Base-by-base conservation (phyloP, 768 basidiomycete species). In the Chalciporus pseudorubinellus region DNA sequence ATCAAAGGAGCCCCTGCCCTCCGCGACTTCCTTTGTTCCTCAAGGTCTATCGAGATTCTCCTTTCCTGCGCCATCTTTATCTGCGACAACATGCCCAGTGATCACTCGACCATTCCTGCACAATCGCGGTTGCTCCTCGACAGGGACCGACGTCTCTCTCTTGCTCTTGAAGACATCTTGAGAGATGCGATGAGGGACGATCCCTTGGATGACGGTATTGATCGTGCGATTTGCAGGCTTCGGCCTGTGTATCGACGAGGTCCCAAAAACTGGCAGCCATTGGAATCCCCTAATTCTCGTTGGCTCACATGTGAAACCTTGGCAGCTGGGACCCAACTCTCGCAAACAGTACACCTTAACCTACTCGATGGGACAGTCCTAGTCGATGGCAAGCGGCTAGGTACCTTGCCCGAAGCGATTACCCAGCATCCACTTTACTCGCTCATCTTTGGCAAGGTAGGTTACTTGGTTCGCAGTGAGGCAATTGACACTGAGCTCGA, bases 1-100 rank as follows among this genome's bases (percentile, higher is more conserved):
- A 31, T 31, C 29, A 7, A 11, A 12, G 29, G 13, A 4, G 62
- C 52, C 40, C 11, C 38, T 11, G n/a, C 52, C 29, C 20, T 44
- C 4, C 20, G 19, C 0, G 39, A 20, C 18, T 31, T 66, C 3
- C 49, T 69, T 12, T 12, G 6, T 10, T 49, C 48, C 1, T 39
- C 48, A 2, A 43, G 41, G n/a, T 64, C 67, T n/a, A 18, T 67
- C 2, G 46, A 51, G 2, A 20, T 53, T 10, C 50, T 61, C 43
- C 19, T 60, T 14, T 57, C 67, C 28, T 69, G 70, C 40, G 50
- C 57, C 2, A 49, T 71, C 45, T 48, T 60, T 2, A 46, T 65
- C 4, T 39, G 51, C 14, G 55, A 59, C 22, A 59, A 62, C 44
- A 43, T 28, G 8, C 53, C 56, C 0, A 2, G 20, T 1, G 0